phyloP scores from a whole-genome alignment of 768 basidiomycete species.

The Mycena galericulata region DNA sequence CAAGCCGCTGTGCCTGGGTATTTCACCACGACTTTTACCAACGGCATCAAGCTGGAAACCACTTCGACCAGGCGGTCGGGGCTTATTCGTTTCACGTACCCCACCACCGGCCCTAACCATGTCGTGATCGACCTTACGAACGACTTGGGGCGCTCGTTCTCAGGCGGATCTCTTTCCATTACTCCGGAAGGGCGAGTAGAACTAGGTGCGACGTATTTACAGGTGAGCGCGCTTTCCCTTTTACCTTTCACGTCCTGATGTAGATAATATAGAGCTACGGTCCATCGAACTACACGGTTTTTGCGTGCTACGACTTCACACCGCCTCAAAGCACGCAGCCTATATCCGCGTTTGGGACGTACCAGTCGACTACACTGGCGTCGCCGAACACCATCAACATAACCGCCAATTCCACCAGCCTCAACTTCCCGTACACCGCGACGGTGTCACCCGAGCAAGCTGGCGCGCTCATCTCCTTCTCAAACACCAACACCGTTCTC shows the following conservation, averaged over 20 bases:
- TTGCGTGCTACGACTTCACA: slow-evolving; percentile 61
- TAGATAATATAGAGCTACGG: slow-evolving; percentile 60
- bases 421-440: slow-evolving; percentile 53
- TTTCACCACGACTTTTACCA: slow-evolving; percentile 60
- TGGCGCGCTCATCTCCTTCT: slow-evolving; percentile 58
- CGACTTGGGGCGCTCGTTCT: slow-evolving; percentile 60
- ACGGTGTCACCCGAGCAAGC: slow-evolving; percentile 56
- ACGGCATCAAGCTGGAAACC: slow-evolving; percentile 63
- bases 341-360: slow-evolving; percentile 53
- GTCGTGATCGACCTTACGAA: slow-evolving; percentile 61
- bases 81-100: slow-evolving; percentile 71
- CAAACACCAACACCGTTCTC: slow-evolving; percentile 48
- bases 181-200: slow-evolving; percentile 49
- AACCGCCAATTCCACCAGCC: slow-evolving; percentile 44
- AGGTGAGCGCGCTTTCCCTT: slow-evolving; percentile 41
- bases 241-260: background rate
- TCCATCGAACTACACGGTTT: slow-evolving; percentile 60
- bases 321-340: slow-evolving; percentile 40
- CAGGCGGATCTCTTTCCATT: slow-evolving; percentile 55
- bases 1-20: slow-evolving; percentile 61
- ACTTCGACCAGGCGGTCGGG: slow-evolving; percentile 72
- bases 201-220: slow-evolving; percentile 58
- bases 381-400: slow-evolving; percentile 51
- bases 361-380: slow-evolving; percentile 48
- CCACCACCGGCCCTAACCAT: slow-evolving; percentile 56